phyloP scores from a whole-genome alignment of 768 basidiomycete genomes.

The Rhizopogon salebrosus region DNA sequence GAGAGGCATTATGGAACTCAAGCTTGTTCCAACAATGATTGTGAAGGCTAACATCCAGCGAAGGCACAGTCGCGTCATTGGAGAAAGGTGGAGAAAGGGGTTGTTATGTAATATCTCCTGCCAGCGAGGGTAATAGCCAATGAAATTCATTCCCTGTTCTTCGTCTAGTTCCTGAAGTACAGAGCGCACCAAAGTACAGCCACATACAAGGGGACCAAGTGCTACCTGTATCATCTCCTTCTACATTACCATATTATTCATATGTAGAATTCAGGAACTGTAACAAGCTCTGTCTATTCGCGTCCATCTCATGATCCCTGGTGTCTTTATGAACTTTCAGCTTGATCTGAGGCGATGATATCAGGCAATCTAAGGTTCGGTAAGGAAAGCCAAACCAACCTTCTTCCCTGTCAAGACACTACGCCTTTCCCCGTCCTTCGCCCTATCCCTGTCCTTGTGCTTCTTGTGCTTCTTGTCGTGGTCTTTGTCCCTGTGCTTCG shows the following conservation, averaged over 20 bases:
- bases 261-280: conserved; percentile 54
- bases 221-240: not conserved
- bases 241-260: conserved; percentile 7
- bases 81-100: not conserved
- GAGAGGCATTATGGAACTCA: not conserved
- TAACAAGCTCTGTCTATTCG: conserved; percentile 47
- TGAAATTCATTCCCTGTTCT: no score
- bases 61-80: not conserved
- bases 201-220: not conserved
- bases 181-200: no score
- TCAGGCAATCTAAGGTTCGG: not conserved
- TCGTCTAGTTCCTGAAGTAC: no score
- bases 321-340: conserved; percentile 58
- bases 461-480: conserved; percentile 33
- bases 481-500: conserved; percentile 19
- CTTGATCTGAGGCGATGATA: conserved; percentile 41
- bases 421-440: conserved; percentile 40
- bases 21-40: not conserved
- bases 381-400: conserved; percentile 25
- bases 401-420: conserved; percentile 62
- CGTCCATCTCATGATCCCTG: conserved; percentile 51
- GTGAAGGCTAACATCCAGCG: not conserved
- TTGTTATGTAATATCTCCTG: not conserved
- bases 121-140: not conserved
- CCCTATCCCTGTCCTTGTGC: conserved; percentile 28